phyloP scores from a whole-genome alignment of 1,284 basidiomycete species.

The Apiotrichum mycotoxinovorans region DNA sequence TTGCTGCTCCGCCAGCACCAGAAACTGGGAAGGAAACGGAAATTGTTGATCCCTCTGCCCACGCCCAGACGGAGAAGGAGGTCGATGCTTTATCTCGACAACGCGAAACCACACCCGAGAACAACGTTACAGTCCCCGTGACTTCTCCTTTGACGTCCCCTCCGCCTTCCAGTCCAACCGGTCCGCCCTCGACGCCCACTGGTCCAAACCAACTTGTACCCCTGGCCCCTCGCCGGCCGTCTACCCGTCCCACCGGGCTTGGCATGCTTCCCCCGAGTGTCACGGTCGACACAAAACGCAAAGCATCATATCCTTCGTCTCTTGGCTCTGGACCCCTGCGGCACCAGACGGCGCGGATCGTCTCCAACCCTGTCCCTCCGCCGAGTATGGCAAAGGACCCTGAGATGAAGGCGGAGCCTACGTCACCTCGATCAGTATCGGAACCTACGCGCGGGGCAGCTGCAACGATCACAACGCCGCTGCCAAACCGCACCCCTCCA shows the following conservation, averaged over 20 bases:
- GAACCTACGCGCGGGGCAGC: neutral
- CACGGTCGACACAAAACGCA: constrained; percentile 7
- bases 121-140: no score
- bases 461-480: neutral
- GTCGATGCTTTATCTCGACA: no score
- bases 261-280: neutral
- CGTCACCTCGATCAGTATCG: constrained; percentile 4
- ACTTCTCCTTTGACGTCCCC: no score
- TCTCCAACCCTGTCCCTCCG: constrained; percentile 38
- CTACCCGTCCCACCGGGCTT: constrained; percentile 1
- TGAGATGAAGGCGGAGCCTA: neutral
- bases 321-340: constrained; percentile 38
- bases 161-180: neutral
- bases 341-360: constrained; percentile 33
- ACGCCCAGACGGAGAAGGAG: no score
- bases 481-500: neutral
- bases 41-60: neutral
- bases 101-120: neutral
- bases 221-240: constrained; percentile 6
- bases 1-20: no score
- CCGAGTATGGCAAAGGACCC: neutral
- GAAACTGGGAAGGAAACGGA: no score
- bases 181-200: neutral
- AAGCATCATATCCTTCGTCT: constrained; percentile 43
- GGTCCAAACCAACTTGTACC: neutral